Evolutionary conservation across 768 basidiomycete species (phyloP).

Genomic region (Postia placenta): DNA sequence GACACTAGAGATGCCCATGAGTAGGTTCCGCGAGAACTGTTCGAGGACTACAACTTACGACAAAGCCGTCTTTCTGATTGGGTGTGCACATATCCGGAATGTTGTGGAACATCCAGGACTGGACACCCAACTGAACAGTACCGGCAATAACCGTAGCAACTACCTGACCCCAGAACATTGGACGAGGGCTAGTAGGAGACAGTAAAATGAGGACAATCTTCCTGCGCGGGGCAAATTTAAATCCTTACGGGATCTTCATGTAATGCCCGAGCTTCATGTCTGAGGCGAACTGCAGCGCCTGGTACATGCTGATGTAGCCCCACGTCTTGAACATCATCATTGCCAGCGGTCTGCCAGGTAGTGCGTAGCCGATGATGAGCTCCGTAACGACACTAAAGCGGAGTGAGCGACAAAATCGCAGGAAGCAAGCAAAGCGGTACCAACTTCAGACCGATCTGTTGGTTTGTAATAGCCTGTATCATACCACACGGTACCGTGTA

Average conservation of each 20-base stretch:
- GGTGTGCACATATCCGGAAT: conserved; percentile 53
- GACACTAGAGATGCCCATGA: too few species aligned
- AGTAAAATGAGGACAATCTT: neutral
- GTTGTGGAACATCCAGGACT: conserved; percentile 72
- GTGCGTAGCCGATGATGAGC: conserved; percentile 71
- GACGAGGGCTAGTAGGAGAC: conserved; percentile 37
- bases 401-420: too few species aligned
- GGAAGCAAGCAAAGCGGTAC: conserved; percentile 3
- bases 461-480: conserved; percentile 72
- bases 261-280: conserved; percentile 75
- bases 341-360: conserved; percentile 73
- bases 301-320: conserved; percentile 68
- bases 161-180: conserved; percentile 71
- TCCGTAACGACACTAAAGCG: conserved; percentile 80
- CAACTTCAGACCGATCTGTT: conserved; percentile 64
- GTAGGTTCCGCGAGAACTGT: neutral
- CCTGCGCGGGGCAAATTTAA: neutral
- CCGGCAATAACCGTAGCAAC: conserved; percentile 63
- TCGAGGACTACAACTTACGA: conserved; percentile 19
- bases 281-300: conserved; percentile 62
- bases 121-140: conserved; percentile 70
- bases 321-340: conserved; percentile 87
- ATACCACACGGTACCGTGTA: conserved; percentile 51
- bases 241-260: conserved; percentile 55
- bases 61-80: conserved; percentile 56